phyloP scores from a whole-genome alignment of 1,284 basidiomycete species.

The Austropuccinia psidii region DNA sequence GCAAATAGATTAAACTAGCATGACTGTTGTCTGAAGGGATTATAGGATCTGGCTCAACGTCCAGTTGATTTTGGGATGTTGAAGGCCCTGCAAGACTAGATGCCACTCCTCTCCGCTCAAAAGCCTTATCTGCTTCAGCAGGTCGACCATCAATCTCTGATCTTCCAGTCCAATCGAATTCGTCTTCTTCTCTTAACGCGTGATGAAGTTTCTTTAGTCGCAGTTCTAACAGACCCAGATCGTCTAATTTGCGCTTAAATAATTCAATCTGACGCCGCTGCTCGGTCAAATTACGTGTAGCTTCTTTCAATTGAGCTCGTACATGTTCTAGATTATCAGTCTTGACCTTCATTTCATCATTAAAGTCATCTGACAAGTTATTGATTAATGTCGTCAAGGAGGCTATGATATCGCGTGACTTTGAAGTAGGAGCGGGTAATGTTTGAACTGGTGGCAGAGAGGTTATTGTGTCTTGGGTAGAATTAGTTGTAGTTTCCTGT shows the following conservation, averaged over 20 bases:
- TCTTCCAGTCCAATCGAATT: conserved; percentile 82
- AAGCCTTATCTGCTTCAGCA: conserved; percentile 55
- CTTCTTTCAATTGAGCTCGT: conserved; percentile 74
- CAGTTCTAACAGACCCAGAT: conserved; percentile 68
- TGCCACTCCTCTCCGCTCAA: conserved; percentile 62
- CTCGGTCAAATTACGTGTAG: conserved; percentile 80
- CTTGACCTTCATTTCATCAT: conserved; percentile 73
- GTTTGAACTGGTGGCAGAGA: conserved; percentile 36
- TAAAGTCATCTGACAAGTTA: conserved; percentile 67
- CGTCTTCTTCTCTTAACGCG: conserved; percentile 65
- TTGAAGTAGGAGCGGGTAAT: conserved; percentile 43
- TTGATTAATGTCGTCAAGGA: conserved; percentile 70
- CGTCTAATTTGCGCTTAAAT: conserved; percentile 63
- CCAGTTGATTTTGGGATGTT: conserved; percentile 40
- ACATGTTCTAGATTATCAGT: conserved; percentile 76
- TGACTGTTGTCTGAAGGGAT: conserved; percentile 48
- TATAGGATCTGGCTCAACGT: conserved; percentile 51
- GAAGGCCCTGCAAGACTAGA: conserved; percentile 46
- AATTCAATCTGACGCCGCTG: conserved; percentile 71
- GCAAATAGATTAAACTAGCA: conserved; percentile 57
- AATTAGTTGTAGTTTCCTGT: conserved; percentile 40
- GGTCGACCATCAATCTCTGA: conserved; percentile 57
- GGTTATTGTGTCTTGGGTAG: conserved; percentile 48
- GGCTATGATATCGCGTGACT: conserved; percentile 66
- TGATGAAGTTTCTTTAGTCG: conserved; percentile 71